These are phyloP conservation scores for Lichtheimia hyalospora DNA, from an alignment of 371 early-diverging fungal genomes.

Conservation along the genomic window DNA sequence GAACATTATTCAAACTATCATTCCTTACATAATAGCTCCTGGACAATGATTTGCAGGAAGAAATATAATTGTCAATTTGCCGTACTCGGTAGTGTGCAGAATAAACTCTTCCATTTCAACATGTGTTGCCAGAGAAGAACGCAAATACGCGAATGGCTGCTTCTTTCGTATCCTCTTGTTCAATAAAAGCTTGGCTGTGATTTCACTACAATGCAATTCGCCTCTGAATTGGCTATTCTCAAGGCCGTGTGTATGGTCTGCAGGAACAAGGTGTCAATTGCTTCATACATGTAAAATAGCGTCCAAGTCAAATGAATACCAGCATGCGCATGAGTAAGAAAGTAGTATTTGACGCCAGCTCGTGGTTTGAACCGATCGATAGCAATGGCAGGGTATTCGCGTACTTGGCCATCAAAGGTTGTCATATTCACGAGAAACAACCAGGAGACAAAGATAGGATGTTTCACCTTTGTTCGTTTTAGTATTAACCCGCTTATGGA, in stretches of 20 bases:
- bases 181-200: slow-evolving; percentile 32
- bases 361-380: slow-evolving; percentile 39
- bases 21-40: slow-evolving; percentile 42
- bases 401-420: slow-evolving; percentile 45
- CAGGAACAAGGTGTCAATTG: neutral
- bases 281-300: too few species aligned
- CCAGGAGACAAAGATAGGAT: too few species aligned
- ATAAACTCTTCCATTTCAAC: slow-evolving; percentile 12
- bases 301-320: slow-evolving; percentile 19
- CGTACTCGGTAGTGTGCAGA: slow-evolving; percentile 25
- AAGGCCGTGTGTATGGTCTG: slow-evolving; percentile 38
- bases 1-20: neutral
- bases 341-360: slow-evolving; percentile 25
- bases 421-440: slow-evolving; percentile 19
- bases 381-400: slow-evolving; percentile 42
- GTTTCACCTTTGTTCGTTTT: too few species aligned
- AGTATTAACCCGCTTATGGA: too few species aligned
- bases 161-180: slow-evolving; percentile 16
- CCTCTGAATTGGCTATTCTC: slow-evolving; percentile 19
- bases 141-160: slow-evolving; percentile 16
- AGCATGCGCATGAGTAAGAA: slow-evolving; percentile 44
- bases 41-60: slow-evolving; percentile 48
- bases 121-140: slow-evolving; percentile 19
- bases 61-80: slow-evolving; percentile 23
- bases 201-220: slow-evolving; percentile 33